Base-by-base conservation (phyloP, 805 yeast genomes). In the Myxozyma geophila region DNA sequence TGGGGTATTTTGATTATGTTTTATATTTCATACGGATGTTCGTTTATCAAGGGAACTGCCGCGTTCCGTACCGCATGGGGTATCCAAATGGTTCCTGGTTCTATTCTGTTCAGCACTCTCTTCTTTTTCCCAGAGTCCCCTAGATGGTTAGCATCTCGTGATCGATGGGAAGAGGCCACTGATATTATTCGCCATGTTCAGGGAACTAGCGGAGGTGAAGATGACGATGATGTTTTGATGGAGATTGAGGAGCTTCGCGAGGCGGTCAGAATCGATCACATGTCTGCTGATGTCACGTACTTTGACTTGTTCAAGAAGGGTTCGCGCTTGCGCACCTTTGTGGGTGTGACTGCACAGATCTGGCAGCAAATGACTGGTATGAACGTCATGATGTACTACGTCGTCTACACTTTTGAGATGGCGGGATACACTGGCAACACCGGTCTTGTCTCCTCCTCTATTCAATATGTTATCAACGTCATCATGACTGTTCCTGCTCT, bases 331-430 rank as follows among this genome's bases (percentile, higher is more conserved):
- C 78, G 88, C 73, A 84, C 88, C 54, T 60, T 79, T 62, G 79
- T 81, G 54, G 87, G 86, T 60, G 70, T 82, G 50, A 79, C 76
- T 68, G 82, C 85, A 60, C 87, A 85, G 74, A 78, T 84, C 70
- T 84, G 85, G 68, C 72, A 70, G 58, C 89, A 85, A 72, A 76
- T 85, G 70, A 82, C 87, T 28, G 90, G 90, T 69, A 83, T 85
- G 81, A 86, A 86, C 72, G 87, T 85, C 66, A 81, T 85, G 81
- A 84, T 86, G 84, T 86, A 87, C 80, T 86, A 85, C 71, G 83
- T 86, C 66, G 87, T 85, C 51, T 81, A 84, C 73, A 81, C 87
- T 68, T 86, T 87, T 79, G 77, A 81, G 62, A 70, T 69, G 71
- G 71, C 72, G 4, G 72, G 72, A 36, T 70, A 58, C 49, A 53